These are phyloP conservation scores for Mucor circinelloides DNA, from an alignment of 371 early-diverging fungal species.

Conservation along the genomic window DNA sequence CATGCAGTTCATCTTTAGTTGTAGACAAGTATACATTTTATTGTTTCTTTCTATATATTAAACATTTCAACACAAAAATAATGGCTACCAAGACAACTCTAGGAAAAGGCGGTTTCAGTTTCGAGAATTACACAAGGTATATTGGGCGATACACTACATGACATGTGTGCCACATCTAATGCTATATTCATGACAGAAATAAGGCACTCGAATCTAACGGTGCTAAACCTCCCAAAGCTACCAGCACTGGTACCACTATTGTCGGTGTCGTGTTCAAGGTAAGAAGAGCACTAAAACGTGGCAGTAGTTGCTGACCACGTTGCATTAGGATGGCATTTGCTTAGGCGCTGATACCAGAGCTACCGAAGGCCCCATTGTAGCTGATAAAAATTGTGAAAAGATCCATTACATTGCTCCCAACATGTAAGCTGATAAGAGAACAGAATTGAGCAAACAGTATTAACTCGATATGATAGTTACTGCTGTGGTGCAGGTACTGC, in stretches of 20 bases:
- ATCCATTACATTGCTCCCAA: slow-evolving; percentile 99
- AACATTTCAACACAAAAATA: slow-evolving; percentile 6
- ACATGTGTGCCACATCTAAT: neutral
- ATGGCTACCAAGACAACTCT: slow-evolving; percentile 41
- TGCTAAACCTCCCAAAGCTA: slow-evolving; percentile 80
- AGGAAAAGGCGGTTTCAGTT: slow-evolving; percentile 78
- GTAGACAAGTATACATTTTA: neutral
- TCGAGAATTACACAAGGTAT: slow-evolving; percentile 85
- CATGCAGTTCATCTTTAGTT: neutral
- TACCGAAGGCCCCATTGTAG: slow-evolving; percentile 98
- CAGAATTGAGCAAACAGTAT: neutral
- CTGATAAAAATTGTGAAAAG: slow-evolving; percentile 99
- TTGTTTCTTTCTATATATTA: neutral
- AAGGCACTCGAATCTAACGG: slow-evolving; percentile 78
- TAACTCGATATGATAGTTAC: slow-evolving; percentile 52
- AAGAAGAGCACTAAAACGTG: neutral
- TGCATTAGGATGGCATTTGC: slow-evolving; percentile 87
- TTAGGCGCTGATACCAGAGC: slow-evolving; percentile 99
- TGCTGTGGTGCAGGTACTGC: slow-evolving; percentile 99
- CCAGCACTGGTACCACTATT: slow-evolving; percentile 99
- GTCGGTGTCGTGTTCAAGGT: slow-evolving; percentile 94
- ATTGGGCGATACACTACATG: neutral
- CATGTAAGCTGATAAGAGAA: slow-evolving; percentile 59
- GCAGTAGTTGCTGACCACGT: neutral
- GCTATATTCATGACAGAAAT: slow-evolving; percentile 58